These are phyloP conservation scores for Allantophomopsis cytisporea DNA, from an alignment of 2,329 filamentous ascomycete species.

Conservation along the genomic window DNA sequence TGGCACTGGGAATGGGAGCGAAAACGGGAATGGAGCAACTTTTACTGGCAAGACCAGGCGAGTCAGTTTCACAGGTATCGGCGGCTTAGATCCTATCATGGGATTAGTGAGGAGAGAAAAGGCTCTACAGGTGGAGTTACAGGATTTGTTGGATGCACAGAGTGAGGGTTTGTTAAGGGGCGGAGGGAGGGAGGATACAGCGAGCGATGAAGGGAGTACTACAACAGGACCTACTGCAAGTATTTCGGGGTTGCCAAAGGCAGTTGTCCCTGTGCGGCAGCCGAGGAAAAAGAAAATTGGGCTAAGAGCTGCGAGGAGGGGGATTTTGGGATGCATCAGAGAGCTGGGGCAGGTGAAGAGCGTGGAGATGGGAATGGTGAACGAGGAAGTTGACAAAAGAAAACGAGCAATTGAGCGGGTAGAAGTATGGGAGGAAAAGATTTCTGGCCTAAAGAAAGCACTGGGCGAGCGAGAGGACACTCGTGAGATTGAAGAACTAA, in stretches of 20 bases:
- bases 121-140: conserved; percentile 41
- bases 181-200: conserved; percentile 20
- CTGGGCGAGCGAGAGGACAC: conserved; percentile 37
- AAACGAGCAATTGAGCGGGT: conserved; percentile 44
- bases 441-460: conserved; percentile 25
- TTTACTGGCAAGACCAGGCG: no score
- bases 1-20: no score
- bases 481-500: conserved; percentile 46
- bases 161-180: conserved; percentile 27
- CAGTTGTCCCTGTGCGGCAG: conserved; percentile 45
- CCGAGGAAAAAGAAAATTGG: conserved; percentile 37
- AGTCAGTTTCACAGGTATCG: no score
- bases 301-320: conserved; percentile 48
- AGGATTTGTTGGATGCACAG: conserved; percentile 44
- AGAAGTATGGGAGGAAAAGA: conserved; percentile 33
- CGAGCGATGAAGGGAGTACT: conserved; percentile 19
- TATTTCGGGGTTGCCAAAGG: conserved; percentile 19
- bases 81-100: conserved; percentile 18
- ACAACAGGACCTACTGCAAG: conserved; percentile 13
- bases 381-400: conserved; percentile 39
- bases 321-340: conserved; percentile 48
- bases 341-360: conserved; percentile 51
- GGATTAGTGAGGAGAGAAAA: conserved; percentile 31
- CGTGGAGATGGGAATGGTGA: conserved; percentile 51
- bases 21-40: no score